A percentile compares a stretch with the other conserved stretches of the same genome.
phyloP scores from a whole-genome alignment of 2,329 filamentous ascomycete species.

The Aspergillus sp. region DNA sequence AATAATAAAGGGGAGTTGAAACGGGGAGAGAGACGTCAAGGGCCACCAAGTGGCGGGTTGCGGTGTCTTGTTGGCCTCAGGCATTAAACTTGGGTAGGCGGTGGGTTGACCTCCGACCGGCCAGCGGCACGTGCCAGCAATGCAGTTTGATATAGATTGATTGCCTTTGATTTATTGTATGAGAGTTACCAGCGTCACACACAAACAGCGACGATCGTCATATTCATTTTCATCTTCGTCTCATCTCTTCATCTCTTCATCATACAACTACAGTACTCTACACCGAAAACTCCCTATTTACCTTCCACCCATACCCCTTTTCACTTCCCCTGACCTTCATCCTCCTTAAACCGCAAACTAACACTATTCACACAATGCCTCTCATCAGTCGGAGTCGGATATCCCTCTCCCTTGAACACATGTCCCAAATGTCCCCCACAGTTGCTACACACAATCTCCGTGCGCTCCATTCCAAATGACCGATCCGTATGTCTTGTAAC shows the following conservation, averaged over 20 bases:
- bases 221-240: not conserved
- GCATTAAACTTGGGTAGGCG: slow-evolving; percentile 7
- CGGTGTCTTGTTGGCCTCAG: slow-evolving; percentile 30
- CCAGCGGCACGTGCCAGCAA: slow-evolving; percentile 22
- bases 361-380: slow-evolving; percentile 95
- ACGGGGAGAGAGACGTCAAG: slow-evolving; percentile 19
- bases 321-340: slow-evolving; percentile 53
- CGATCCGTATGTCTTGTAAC: slow-evolving; percentile 79
- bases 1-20: slow-evolving; percentile 3
- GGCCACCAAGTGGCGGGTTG: slow-evolving; percentile 31
- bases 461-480: slow-evolving; percentile 78
- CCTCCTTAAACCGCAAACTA: slow-evolving; percentile 78
- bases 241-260: not conserved
- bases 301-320: not conserved
- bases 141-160: slow-evolving; percentile 18
- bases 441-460: slow-evolving; percentile 91
- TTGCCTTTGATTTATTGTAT: no score
- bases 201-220: not conserved
- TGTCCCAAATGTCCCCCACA: slow-evolving; percentile 91
- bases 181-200: not conserved
- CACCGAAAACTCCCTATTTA: no score
- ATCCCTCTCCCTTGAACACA: slow-evolving; percentile 89
- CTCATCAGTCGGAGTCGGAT: slow-evolving; percentile 85
- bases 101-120: slow-evolving; percentile 20
- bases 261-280: slow-evolving; percentile 11